Conservation (phyloP, 352 stramenopile genomes). For the Pythium dissimile region DNA sequence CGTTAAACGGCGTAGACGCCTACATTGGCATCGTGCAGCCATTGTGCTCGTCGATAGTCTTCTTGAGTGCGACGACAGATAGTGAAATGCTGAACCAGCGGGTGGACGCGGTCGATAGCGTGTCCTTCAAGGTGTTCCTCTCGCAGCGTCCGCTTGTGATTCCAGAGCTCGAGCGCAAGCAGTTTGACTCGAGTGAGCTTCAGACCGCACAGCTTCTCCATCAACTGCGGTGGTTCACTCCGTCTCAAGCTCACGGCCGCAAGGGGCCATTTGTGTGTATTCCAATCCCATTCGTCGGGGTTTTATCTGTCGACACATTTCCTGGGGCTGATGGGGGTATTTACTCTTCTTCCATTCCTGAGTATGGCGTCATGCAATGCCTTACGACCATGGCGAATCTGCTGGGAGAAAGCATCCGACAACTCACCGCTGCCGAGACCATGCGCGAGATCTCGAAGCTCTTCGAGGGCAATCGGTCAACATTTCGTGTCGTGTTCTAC, state of each 20-base stretch:
- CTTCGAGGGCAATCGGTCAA: constrained; percentile 62
- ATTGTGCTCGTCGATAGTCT: constrained; percentile 44
- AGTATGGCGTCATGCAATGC: constrained; percentile 53
- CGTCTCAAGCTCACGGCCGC: constrained; percentile 9
- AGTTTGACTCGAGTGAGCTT: constrained; percentile 8
- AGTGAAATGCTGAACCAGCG: constrained; percentile 52
- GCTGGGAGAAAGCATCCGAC: constrained; percentile 43
- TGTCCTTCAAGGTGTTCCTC: constrained; percentile 52
- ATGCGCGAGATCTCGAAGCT: constrained; percentile 27
- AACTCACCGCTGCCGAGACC: constrained; percentile 20
- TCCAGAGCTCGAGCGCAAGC: constrained; percentile 34
- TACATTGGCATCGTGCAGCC: constrained; percentile 64
- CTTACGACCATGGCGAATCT: constrained; percentile 43
- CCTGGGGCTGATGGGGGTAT: constrained; percentile 44
- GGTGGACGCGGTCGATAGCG: constrained; percentile 35
- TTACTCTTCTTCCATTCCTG: constrained; percentile 45
- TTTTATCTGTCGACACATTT: constrained; percentile 67
- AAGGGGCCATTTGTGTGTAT: constrained; percentile 56
- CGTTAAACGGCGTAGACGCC: constrained; percentile 55
- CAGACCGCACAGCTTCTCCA: background rate
- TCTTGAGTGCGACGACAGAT: constrained; percentile 38
- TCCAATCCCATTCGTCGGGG: constrained; percentile 64
- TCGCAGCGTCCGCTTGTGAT: constrained; percentile 47
- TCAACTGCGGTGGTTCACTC: constrained; percentile 17
- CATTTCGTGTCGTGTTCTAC: constrained; percentile 34